Conservation (phyloP, 1,284 basidiomycete species). For the Chalciporus piperatoides region DNA sequence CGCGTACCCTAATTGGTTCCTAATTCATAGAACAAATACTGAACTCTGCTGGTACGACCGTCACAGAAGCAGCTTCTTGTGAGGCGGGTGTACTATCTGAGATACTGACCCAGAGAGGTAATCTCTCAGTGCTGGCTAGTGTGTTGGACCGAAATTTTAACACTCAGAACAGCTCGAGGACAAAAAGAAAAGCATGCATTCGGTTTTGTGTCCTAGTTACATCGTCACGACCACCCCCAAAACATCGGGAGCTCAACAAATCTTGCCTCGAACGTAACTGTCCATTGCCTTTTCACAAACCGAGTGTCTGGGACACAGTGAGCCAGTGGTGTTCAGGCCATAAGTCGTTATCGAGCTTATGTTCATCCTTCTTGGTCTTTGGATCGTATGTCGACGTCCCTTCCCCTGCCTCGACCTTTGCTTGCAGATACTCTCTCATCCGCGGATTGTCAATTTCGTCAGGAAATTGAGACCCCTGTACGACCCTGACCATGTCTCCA, state of each 20-base stretch:
- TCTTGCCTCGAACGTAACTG: neutral
- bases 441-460: constrained; percentile 13
- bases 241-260: neutral
- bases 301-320: constrained; percentile 17
- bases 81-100: no score
- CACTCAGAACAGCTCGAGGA: neutral
- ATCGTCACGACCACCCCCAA: no score
- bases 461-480: constrained; percentile 8
- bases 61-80: no score
- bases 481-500: constrained; percentile 9
- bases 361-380: constrained; percentile 9
- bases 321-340: constrained; percentile 19
- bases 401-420: constrained; percentile 14
- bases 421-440: constrained; percentile 19
- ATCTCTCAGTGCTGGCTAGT: no score
- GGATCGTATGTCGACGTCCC: constrained; percentile 13
- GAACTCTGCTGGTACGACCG: neutral
- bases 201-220: neutral
- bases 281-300: constrained; percentile 10
- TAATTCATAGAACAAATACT: constrained; percentile 19
- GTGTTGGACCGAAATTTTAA: neutral
- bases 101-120: no score
- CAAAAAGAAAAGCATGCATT: neutral
- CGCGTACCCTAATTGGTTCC: constrained; percentile 24
- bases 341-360: constrained; percentile 18